These are phyloP conservation scores for Exobasidium rhododendri DNA, from an alignment of 1,284 basidiomycete genomes.

Conservation along the genomic window DNA sequence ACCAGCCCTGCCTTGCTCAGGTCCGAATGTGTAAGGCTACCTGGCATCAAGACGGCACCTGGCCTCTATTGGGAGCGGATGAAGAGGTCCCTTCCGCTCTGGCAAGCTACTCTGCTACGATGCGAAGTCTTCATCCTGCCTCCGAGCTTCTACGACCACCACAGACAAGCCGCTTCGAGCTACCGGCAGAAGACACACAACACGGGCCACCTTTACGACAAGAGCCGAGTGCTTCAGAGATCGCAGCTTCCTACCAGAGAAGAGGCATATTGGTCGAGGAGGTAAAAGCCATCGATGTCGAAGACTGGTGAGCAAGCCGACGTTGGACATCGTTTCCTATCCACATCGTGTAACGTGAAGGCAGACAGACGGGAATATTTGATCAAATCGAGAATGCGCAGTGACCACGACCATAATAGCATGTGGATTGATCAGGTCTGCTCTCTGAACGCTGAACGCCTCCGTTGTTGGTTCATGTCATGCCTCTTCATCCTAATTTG, in stretches of 20 bases:
- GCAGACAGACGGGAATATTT: no score
- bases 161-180: not conserved
- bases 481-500: no score
- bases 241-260: not conserved
- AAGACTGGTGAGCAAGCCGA: constrained; percentile 1
- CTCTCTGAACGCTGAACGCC: no score
- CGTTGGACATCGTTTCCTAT: no score
- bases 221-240: not conserved
- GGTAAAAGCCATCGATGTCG: not conserved
- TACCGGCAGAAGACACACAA: not conserved
- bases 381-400: no score
- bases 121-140: constrained; percentile 2
- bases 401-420: no score
- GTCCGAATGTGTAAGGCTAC: constrained; percentile 9
- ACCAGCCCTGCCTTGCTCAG: not conserved
- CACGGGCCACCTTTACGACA: not conserved
- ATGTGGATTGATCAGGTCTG: no score
- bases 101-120: no score
- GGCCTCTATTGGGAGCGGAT: constrained; percentile 6
- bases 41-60: constrained; percentile 11
- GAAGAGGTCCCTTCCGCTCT: not conserved
- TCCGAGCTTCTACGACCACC: not conserved
- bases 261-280: not conserved
- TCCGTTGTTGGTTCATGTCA: no score
- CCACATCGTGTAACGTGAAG: no score